Percentiles rank a stretch among this genome's conserved stretches.
Conservation (phyloP, 352 stramenopile genomes). For the Pythium phragmitis region DNA sequence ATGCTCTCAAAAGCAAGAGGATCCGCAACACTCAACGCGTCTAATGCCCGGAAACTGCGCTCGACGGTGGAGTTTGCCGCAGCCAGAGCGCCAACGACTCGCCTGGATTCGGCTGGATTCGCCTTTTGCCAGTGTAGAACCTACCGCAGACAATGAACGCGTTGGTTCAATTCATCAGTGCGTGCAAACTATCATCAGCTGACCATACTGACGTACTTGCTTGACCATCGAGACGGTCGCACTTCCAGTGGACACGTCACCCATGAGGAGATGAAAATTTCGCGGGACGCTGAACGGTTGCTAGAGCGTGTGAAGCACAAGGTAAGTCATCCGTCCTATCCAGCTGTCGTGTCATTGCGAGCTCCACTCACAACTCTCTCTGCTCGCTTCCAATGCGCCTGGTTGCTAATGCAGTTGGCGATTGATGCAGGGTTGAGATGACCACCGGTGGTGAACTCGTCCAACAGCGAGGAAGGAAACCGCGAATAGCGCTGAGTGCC, state of each 20-base stretch:
- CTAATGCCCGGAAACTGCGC: slow-evolving; percentile 21
- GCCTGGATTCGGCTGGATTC: slow-evolving; percentile 31
- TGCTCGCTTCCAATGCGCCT: slow-evolving; percentile 41
- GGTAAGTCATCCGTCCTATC: neutral
- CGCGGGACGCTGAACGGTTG: slow-evolving; percentile 59
- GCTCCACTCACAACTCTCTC: slow-evolving; percentile 45
- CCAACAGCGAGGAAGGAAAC: slow-evolving; percentile 71
- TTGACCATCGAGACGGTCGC: slow-evolving; percentile 85
- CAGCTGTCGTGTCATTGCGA: neutral
- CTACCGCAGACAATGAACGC: slow-evolving; percentile 5
- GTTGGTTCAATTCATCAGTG: slow-evolving; percentile 15
- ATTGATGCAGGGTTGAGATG: slow-evolving; percentile 62
- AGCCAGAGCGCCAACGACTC: slow-evolving; percentile 37
- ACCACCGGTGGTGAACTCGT: slow-evolving; percentile 46
- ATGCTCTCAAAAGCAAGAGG: neutral
- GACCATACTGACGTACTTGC: slow-evolving; percentile 37
- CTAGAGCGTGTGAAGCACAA: slow-evolving; percentile 28
- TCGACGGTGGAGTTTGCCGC: slow-evolving; percentile 40
- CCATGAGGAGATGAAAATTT: slow-evolving; percentile 91
- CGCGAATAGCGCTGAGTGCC: slow-evolving; percentile 94
- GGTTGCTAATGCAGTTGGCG: slow-evolving; percentile 38
- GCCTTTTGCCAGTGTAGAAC: slow-evolving; percentile 39
- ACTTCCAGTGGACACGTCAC: slow-evolving; percentile 94
- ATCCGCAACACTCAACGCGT: slow-evolving; percentile 2
- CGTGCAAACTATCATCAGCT: neutral